Evolutionary conservation across 805 yeast species (phyloP), one percentile per base, ranked within the genome.

Genomic region (Komagataella mondaviorum): DNA sequence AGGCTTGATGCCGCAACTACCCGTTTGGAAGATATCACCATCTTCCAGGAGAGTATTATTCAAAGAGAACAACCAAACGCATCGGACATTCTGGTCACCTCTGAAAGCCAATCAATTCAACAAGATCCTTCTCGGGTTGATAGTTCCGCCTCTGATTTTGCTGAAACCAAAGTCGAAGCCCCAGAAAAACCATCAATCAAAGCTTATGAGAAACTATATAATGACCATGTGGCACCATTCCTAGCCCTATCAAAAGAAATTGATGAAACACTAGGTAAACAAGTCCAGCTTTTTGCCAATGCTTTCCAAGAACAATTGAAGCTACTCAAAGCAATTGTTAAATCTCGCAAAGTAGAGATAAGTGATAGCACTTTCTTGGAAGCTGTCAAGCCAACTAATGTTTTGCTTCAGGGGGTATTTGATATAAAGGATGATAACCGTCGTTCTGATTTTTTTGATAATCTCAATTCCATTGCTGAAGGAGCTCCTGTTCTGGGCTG

Each of bases 1-100:
- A 76, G 95, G 57, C 77, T 89, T 59, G 97, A 89, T 66, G 91
- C 95, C 14, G 96, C 96, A 43, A 88, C 97, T 7, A 83, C 96
- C 5, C 80, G 97, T 49, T 78, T 89, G 58, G 97, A 89, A 62
- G 96, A 89, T 64, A 81, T 89, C 48, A 87, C 95, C 30, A 75
- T 85, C 51, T 82, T 76, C 64, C 95, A 88, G 62, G 87, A 83
- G 58, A 80, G 78, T 44, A 72, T 77, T 48, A 60, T 71, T 50
- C 70, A 68, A 47, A 16, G 30, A 45, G 23, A 22, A 45, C 16
- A 45, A 14, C 54, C 46, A 24, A 23, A 2, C n/a, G 17, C 45
- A 5, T 6, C 50, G 6, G 24, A 51, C 17, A 39, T 48, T 16
- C 50, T 45, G 4, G n/a, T 54, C 3, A 18, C 55, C 20, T 52